Conservation (phyloP, 2,329 filamentous ascomycete species). For the Rhexocercosporidium sp. region DNA sequence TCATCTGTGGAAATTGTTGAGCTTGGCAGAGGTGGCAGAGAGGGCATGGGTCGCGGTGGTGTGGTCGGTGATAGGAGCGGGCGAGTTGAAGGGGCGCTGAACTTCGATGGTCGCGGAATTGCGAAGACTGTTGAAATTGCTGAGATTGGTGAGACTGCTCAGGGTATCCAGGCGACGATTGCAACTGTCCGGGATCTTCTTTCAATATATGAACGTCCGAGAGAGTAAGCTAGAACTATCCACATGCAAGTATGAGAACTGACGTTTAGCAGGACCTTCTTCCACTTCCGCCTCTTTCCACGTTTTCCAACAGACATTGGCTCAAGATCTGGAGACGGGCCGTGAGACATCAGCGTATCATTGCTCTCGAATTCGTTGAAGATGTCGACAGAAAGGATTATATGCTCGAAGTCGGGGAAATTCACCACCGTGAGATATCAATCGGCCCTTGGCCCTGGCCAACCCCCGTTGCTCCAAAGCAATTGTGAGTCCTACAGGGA, state of each 20-base stretch:
- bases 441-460: not conserved
- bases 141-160: not conserved
- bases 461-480: not conserved
- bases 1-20: not conserved
- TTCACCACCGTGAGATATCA: not conserved
- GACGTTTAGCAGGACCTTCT: not conserved
- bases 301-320: not conserved
- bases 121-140: too few species aligned
- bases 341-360: not conserved
- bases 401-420: not conserved
- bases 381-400: too few species aligned
- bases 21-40: not conserved
- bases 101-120: too few species aligned
- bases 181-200: too few species aligned
- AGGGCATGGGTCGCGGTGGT: too few species aligned
- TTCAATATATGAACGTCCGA: not conserved
- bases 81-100: too few species aligned
- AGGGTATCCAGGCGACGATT: not conserved
- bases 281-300: not conserved
- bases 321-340: not conserved
- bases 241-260: not conserved
- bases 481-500: not conserved
- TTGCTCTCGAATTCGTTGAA: not conserved
- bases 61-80: not conserved
- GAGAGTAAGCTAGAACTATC: not conserved